phyloP scores from a whole-genome alignment of 441 rosid species.

The Kokia cookei region DNA sequence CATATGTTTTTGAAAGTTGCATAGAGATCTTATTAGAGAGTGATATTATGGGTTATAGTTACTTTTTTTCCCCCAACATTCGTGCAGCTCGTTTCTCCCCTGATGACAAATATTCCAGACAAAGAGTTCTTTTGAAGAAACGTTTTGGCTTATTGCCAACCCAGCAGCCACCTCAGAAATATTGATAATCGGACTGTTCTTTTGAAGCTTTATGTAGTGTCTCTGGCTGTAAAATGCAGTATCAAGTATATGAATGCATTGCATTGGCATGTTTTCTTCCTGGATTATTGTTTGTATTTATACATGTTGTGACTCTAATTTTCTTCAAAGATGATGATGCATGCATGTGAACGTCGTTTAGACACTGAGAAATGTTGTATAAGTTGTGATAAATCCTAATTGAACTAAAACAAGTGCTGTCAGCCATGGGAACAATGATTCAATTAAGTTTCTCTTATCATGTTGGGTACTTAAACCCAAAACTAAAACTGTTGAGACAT shows the following conservation, averaged over 20 bases:
- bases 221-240: background rate
- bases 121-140: slow-evolving; percentile 84
- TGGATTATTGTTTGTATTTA: background rate
- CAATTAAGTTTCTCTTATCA: too few relatives aligned
- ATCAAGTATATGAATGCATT: background rate
- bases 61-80: background rate
- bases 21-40: background rate
- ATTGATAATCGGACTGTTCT: slow-evolving; percentile 25
- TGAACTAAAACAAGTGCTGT: too few relatives aligned
- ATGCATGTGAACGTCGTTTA: too few relatives aligned
- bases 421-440: too few relatives aligned
- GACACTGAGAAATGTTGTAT: too few relatives aligned
- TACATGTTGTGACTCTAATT: background rate
- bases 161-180: slow-evolving; percentile 68
- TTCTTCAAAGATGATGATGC: background rate
- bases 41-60: background rate
- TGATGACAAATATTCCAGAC: slow-evolving; percentile 87
- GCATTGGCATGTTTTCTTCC: background rate
- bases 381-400: too few relatives aligned
- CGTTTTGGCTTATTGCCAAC: slow-evolving; percentile 88
- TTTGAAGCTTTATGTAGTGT: background rate
- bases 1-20: background rate
- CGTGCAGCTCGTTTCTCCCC: slow-evolving; percentile 93
- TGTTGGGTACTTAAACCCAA: too few relatives aligned
- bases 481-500: too few relatives aligned